Evolutionary conservation across 2,329 filamentous ascomycete genomes (phyloP), one percentile per base, ranked within the genome.

Genomic region (Trichocomaceae sp.): DNA sequence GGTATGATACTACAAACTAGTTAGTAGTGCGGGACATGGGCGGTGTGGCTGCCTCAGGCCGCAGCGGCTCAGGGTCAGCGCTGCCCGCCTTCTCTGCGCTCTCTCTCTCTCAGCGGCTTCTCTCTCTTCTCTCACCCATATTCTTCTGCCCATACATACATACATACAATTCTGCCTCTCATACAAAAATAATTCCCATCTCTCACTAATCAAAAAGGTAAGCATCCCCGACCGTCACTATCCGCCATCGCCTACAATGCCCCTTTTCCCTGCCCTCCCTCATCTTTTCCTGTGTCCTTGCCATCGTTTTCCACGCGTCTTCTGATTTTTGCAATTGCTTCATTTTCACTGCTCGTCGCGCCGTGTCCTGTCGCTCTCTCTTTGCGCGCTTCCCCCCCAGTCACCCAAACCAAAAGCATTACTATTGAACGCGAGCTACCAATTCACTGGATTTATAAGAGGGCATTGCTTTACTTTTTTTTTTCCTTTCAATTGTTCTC

Each of bases 171-270:
- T 59, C 57, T 57, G 57, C 59, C 59, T 61, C 61, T 61, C 64
- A 67, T 69, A 69, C 67, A 64, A 71, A n/a, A 68, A 67, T 33
- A 13, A 13, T 64, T n/a, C n/a, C 66, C 71, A 69, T 66, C 67
- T 61, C 64, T 66, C 55, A 59, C 66, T 35, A 15, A 63, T 15
- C 31, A 3, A 8, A 5, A 66, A 60, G 64, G 57, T 35, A 47
- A 37, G 47, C 53, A 26, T 7, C 55, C 58, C 59, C 58, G 58
- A 48, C 57, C 47, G 58, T 53, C 58, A 55, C 56, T 59, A 59
- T 56, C 60, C 62, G 64, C 51, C 51, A 41, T 42, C 64, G 33
- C 62, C 62, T 67, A 64, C 61, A n/a, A 64, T 59, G 15, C 15
- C 57, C 61, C 60, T 57, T 59, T 51, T 46, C 26, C 55, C 47